A percentile compares a stretch with the other conserved stretches of the same genome.
These are phyloP conservation scores for Aspergillus biplanus DNA, from an alignment of 495 filamentous ascomycete genomes.

Conservation along the genomic window DNA sequence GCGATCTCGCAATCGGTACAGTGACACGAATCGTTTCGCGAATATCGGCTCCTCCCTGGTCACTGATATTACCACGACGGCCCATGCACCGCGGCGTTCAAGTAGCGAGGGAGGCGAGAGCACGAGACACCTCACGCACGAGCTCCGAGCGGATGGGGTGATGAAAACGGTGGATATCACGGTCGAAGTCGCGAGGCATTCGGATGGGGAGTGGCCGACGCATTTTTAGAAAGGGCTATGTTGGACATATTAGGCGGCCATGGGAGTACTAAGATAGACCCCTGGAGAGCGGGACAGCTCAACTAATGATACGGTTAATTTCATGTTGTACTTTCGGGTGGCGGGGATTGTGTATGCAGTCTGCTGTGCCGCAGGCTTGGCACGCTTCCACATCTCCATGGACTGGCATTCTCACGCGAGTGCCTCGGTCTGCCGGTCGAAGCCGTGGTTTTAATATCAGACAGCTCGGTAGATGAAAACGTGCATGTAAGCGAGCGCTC, in stretches of 20 bases:
- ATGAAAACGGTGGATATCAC: constrained; percentile 31
- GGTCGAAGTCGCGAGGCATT: constrained; percentile 17
- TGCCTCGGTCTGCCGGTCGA: not conserved
- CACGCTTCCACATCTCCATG: not conserved
- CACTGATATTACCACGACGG: constrained; percentile 14
- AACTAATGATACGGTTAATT: not conserved
- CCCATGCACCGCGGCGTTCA: constrained; percentile 7
- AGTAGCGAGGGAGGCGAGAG: constrained; percentile 25
- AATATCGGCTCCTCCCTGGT: constrained; percentile 7
- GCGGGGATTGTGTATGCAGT: not conserved
- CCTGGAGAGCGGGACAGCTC: not conserved
- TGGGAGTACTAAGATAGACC: not conserved
- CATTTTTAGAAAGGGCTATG: not conserved
- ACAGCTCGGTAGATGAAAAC: too few species aligned
- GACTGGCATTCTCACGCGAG: not conserved
- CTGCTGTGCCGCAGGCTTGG: not conserved
- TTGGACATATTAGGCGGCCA: not conserved
- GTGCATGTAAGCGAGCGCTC: not conserved
- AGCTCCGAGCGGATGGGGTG: constrained; percentile 15
- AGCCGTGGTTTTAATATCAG: not conserved
- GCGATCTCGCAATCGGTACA: not conserved
- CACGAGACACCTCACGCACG: constrained; percentile 25
- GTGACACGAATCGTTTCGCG: not conserved
- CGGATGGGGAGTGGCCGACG: not conserved
- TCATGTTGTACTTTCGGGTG: not conserved